Conservation (phyloP, 306 rosid species). For the Acacia acuminata region DNA sequence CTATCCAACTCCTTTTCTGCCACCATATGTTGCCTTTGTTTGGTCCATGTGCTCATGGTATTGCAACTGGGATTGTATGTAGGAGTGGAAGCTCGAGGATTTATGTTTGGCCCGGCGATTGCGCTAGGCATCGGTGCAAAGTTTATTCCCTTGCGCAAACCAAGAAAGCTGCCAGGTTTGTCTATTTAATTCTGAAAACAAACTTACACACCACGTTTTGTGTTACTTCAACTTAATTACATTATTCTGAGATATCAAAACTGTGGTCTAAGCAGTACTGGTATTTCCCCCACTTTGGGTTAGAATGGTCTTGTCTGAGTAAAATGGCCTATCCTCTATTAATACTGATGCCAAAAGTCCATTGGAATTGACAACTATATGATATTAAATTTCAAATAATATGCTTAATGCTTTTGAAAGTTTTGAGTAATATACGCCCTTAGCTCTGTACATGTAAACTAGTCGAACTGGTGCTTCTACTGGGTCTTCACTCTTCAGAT, state of each 20-base stretch:
- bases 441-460: neutral
- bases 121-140: conserved; percentile 95
- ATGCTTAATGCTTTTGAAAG: neutral
- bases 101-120: conserved; percentile 92
- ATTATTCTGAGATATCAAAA: neutral
- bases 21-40: neutral
- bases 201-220: conserved; percentile 1
- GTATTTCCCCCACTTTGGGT: neutral
- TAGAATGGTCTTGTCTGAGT: neutral
- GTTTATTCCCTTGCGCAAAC: conserved; percentile 96
- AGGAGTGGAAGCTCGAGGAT: conserved; percentile 98
- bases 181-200: conserved; percentile 3
- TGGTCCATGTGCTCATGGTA: conserved; percentile 24
- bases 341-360: neutral
- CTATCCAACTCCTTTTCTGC: neutral
- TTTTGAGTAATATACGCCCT: neutral
- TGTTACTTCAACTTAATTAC: conserved; percentile 2
- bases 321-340: neutral
- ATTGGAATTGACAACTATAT: neutral
- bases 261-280: conserved; percentile 1
- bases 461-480: neutral
- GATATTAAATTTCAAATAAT: neutral
- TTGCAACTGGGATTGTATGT: conserved; percentile 10
- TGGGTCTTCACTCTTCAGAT: neutral
- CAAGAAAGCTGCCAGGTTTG: conserved; percentile 92